A percentile compares a stretch with the other conserved stretches of the same genome.
These are phyloP conservation scores for Geum urbanum DNA, from an alignment of 306 rosid species.

Conservation along the genomic window DNA sequence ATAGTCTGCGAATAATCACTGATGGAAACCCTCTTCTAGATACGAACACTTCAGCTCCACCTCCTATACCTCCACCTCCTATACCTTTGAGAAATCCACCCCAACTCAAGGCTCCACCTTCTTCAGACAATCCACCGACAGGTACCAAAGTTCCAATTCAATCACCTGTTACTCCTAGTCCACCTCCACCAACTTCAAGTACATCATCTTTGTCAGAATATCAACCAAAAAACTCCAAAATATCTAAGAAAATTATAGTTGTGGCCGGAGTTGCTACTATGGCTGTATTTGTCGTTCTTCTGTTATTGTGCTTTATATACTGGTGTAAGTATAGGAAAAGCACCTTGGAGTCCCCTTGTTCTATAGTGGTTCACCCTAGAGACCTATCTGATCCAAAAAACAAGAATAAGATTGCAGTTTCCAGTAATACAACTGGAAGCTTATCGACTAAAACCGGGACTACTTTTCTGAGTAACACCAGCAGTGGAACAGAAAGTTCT, in stretches of 20 bases:
- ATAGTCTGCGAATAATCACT: constrained; percentile 36
- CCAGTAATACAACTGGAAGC: constrained; percentile 42
- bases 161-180: constrained; percentile 21
- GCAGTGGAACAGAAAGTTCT: constrained; percentile 50
- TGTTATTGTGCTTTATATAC: constrained; percentile 32
- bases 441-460: constrained; percentile 48
- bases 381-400: constrained; percentile 53
- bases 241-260: constrained; percentile 24
- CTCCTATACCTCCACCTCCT: constrained; percentile 29
- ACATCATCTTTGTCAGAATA: constrained; percentile 25
- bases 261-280: constrained; percentile 29
- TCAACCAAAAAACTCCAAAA: constrained; percentile 25
- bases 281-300: constrained; percentile 20
- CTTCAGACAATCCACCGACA: constrained; percentile 10
- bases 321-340: constrained; percentile 39
- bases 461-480: constrained; percentile 40
- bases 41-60: constrained; percentile 28
- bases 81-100: constrained; percentile 29
- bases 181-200: constrained; percentile 22
- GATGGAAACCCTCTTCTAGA: constrained; percentile 52
- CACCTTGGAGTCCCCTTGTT: constrained; percentile 36
- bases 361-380: constrained; percentile 63
- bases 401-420: constrained; percentile 50
- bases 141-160: constrained; percentile 21
- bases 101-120: constrained; percentile 34